Conservation (phyloP, 2,329 filamentous ascomycete genomes). For the Neonectria neomacrospora region DNA sequence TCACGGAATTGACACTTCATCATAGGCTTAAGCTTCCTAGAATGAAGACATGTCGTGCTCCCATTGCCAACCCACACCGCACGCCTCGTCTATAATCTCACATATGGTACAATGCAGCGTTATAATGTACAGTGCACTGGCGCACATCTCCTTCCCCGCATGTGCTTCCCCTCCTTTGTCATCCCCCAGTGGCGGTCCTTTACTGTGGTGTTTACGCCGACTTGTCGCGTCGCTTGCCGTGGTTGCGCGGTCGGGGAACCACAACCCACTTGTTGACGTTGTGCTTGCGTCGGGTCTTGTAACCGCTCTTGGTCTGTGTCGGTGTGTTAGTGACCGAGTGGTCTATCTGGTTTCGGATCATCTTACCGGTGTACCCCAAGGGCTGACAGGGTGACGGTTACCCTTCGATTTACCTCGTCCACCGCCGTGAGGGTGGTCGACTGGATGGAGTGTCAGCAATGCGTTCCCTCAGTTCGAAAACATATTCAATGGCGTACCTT, state of each 20-base stretch:
- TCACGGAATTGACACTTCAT: neutral
- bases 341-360: conserved; percentile 12
- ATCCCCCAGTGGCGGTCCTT: conserved; percentile 2
- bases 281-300: conserved; percentile 89
- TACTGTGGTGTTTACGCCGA: conserved; percentile 50
- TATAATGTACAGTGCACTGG: conserved; percentile 46
- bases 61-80: conserved; percentile 31
- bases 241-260: conserved; percentile 83
- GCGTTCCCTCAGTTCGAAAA: conserved; percentile 3
- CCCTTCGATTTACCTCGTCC: conserved; percentile 99
- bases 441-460: conserved; percentile 53
- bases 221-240: conserved; percentile 86
- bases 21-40: conserved; percentile 2
- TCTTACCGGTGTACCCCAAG: conserved; percentile 95
- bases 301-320: conserved; percentile 79
- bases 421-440: conserved; percentile 98
- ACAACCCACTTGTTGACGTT: conserved; percentile 95
- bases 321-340: conserved; percentile 24
- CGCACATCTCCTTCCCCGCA: conserved; percentile 28
- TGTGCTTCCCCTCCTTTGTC: conserved; percentile 29
- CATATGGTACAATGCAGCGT: conserved; percentile 50
- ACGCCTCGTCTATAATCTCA: conserved; percentile 45
- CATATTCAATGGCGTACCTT: conserved; percentile 66
- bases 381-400: conserved; percentile 93
- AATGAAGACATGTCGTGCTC: conserved; percentile 24